Base-by-base conservation (phyloP, 345 rosid genomes). In the Acer yangbiense region DNA sequence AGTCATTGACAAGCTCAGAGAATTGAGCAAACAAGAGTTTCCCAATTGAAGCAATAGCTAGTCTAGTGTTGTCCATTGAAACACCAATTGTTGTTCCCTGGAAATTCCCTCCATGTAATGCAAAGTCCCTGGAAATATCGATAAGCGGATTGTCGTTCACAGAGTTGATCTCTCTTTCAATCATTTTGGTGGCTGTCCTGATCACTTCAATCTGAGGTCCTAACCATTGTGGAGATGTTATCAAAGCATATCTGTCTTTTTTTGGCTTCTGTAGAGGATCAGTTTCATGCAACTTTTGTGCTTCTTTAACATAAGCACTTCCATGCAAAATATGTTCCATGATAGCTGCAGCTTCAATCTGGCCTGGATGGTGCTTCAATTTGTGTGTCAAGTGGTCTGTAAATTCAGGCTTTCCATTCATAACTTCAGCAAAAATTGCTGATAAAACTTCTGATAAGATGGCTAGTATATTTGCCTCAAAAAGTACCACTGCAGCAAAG, bases 71-170 rank as follows among this genome's bases (percentile, higher is more conserved):
- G 75, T 91, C 97, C 95, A 89, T 92, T 0, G 95, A 90, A 9
- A 92, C 95, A n/a, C 97, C 97, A 65, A 92, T 89, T 0, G 95
- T 95, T 17, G 97, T 91, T 14, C 97, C 97, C 68, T 91, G 97
- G 87, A 92, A 92, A 78, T 92, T 92, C 3, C 97, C 97, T 2
- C 95, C 93, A 70, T 92, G 95, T 1, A 92, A 71, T 17, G 95
- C 95, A 68, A 87, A 88, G 83, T 82, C 89, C 63, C 93, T 83
- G 0, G 94, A 87, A 2, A 92, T 92, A 64, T 92, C 97, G 72
- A 92, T 92, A 80, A 90, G 66, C 0, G 97, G 97, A 57, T 90
- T 92, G 71, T 92, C 97, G 25, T 88, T 92, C 39, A 92, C 95
- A 2, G 97, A 92, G 78, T 92, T 92, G 16, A 92, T 92, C 80